Evolutionary conservation across 495 filamentous ascomycete genomes (phyloP), one percentile per base, ranked within the genome.

Genomic region (Elasticomyces elasticus): DNA sequence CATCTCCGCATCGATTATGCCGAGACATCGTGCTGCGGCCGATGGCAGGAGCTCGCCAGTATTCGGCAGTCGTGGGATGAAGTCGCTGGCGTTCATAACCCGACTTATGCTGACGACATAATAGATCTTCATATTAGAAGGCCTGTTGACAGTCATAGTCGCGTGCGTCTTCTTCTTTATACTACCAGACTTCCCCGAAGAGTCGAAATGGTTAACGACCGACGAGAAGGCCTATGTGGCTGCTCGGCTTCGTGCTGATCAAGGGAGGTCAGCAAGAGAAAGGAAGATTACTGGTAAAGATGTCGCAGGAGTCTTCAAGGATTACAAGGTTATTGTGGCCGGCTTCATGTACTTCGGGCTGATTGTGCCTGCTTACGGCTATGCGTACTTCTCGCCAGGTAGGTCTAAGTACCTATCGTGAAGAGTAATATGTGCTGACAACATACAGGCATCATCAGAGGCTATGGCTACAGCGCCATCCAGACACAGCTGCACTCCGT

Each of bases 331-430:
- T 52, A 73, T 85, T 51, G 67, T 94, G 30, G 90, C 85, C 51
- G 89, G 83, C 1, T 77, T 95, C 63, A 91, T 94, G 87, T 94
- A 94, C 68, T 87, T 89, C 38, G 86, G 85, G 5, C 71, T 95
- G 27, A 84, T 95, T 56, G 89, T 95, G 1, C 86, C 92, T 0
- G 89, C 86, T 28, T 95, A 95, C 62, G 76, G 69, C 51, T 84
- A 83, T 58, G 83, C 58, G 17, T 60, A 60, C 48, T 60, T 60
- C 48, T 31, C 47, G 19, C 56, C 56, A 2, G 56, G 35, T 40
- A 40, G 3, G 35, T 40, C 35, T 40, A n/a, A 12, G 5, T 13
- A 5, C 3, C 35, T 5, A 40, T n/a, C 35, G 30, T 33, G 30
- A 30, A 49, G 11, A 11, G 24, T 15, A 23, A 25, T 85, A 82